Base-by-base conservation (phyloP, 73 alveolate species). In the Symbiodinium pilosum region DNA sequence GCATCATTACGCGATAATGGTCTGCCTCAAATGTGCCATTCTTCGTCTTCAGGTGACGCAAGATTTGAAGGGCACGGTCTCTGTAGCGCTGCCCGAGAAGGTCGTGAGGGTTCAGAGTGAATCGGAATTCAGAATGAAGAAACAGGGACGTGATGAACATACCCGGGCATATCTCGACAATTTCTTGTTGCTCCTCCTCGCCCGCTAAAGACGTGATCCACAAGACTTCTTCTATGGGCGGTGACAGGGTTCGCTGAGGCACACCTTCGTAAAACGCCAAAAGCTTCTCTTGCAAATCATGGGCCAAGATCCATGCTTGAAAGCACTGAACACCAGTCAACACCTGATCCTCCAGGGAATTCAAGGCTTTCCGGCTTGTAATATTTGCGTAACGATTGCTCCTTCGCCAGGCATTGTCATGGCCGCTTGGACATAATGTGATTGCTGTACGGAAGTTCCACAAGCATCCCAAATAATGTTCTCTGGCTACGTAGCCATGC, bases 211-310 rank as follows among this genome's bases (percentile, higher is more conserved):
- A 85, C 1, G 84, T 43, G 41, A 91, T 32, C 97, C 97, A 91
- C 4, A 91, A 73, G 4, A 52, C 77, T 43, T 91, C 97, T 91
- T 91, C 97, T 32, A 91, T 42, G 24, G 97, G 97, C 36, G 97
- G 97, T 12, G 75, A 20, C 14, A 41, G 81, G 26, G 26, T 32
- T 20, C 12, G 38, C 81, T 38, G 24, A 28, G 81, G 81, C 34
- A 64, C 81, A 26, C 81, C 89, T 32, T 43, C 68, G 88, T 91
- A 91, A 77, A 91, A 91, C 9, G n/a, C 47, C 12, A 91, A 32
- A 16, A 91, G 71, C 97, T 91, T 91, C 54, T 91, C 89, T 40
- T 91, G 97, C 88, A 91, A 43, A 28, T 91, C 97, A 38, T 91
- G 97, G 16, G 89, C 97, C 73, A 91, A 85, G 43, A 91, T 36